Conservation (phyloP, 176 grass and related monocot species). For the Avena insularis region DNA sequence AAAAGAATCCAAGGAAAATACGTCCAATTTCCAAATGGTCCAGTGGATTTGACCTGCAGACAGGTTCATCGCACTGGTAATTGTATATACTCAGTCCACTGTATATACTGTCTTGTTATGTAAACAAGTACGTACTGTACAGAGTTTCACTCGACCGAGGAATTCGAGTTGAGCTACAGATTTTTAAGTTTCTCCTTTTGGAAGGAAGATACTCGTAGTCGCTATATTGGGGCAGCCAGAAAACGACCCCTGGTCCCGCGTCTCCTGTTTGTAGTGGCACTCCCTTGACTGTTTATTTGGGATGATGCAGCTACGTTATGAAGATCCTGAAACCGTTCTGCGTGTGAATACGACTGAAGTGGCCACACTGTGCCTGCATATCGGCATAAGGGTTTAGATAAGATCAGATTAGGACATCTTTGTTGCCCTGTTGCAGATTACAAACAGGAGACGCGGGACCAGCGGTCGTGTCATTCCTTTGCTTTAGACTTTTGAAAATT, state of each 20-base stretch:
- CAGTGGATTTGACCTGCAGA: too few relatives aligned
- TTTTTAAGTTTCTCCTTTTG: too few relatives aligned
- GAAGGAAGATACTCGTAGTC: background rate
- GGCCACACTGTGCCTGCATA: slow-evolving; percentile 8
- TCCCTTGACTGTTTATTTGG: too few relatives aligned
- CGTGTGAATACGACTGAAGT: slow-evolving; percentile 26
- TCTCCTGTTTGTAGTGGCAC: background rate
- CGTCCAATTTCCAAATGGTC: too few relatives aligned
- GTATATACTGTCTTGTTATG: too few relatives aligned
- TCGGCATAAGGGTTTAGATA: slow-evolving; percentile 3
- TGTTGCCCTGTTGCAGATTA: slow-evolving; percentile 20
- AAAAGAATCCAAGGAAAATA: too few relatives aligned
- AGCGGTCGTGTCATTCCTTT: too few relatives aligned
- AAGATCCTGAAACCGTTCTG: background rate
- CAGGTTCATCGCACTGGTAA: too few relatives aligned
- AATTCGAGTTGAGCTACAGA: background rate
- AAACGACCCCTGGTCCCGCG: background rate
- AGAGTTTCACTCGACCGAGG: background rate
- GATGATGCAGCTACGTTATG: background rate
- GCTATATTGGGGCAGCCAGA: too few relatives aligned
- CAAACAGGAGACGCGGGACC: too few relatives aligned
- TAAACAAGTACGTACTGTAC: background rate
- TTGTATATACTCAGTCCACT: too few relatives aligned
- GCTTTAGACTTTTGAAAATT: too few relatives aligned
- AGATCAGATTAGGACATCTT: slow-evolving; percentile 30